Conservation (phyloP, 495 filamentous ascomycete genomes). For the Podospora pseudopauciseta region DNA sequence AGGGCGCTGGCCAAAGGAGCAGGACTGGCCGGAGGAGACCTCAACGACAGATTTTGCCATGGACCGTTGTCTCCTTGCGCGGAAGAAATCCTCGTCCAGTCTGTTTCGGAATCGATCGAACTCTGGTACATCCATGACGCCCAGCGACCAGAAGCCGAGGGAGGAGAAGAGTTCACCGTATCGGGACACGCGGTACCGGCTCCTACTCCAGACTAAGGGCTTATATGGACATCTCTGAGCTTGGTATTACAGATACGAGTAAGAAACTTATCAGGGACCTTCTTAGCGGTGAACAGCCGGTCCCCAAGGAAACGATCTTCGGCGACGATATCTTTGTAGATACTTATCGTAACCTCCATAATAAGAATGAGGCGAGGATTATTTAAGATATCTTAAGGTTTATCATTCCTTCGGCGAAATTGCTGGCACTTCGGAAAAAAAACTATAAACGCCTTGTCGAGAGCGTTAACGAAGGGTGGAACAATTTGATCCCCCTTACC, state of each 20-base stretch:
- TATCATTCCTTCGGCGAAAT: slow-evolving; percentile 24
- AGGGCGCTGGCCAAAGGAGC: no score
- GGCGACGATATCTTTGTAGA: slow-evolving; percentile 8
- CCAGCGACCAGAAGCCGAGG: no score
- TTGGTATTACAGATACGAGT: slow-evolving; percentile 9
- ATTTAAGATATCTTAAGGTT: slow-evolving; percentile 13
- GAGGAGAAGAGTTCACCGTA: slow-evolving; percentile 23
- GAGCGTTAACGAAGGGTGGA: slow-evolving; percentile 45
- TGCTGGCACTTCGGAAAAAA: not conserved
- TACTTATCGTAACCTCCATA: not conserved
- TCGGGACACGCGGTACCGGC: not conserved
- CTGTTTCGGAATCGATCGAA: no score
- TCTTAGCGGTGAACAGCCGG: slow-evolving; percentile 7
- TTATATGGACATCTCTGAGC: slow-evolving; percentile 1
- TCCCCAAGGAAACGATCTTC: slow-evolving; percentile 3
- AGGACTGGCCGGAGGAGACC: no score
- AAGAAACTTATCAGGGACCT: slow-evolving; percentile 2
- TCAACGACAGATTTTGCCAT: no score
- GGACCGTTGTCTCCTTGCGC: no score
- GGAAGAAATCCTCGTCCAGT: no score
- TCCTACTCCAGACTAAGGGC: not conserved
- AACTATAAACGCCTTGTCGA: slow-evolving; percentile 31
- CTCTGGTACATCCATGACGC: no score
- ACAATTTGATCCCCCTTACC: slow-evolving; percentile 33
- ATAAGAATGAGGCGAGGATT: slow-evolving; percentile 10